Base-by-base conservation (phyloP, 345 rosid genomes). In the Eucalyptus rudis region DNA sequence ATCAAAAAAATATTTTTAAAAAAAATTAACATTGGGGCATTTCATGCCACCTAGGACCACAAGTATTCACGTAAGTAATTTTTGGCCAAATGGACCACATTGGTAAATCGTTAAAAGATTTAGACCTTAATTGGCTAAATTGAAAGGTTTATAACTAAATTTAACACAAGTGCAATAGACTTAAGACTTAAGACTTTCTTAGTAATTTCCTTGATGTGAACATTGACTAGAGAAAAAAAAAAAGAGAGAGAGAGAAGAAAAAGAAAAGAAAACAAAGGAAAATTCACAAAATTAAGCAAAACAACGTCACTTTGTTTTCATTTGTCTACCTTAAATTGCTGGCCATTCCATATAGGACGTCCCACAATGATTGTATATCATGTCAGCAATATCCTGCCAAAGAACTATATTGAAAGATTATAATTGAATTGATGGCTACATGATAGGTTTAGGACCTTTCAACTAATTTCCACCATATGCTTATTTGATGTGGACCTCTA, bases 341-440 rank as follows among this genome's bases (percentile, higher is more conserved):
- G 2, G 25, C 0, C 25, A 19, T 71, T 15, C 40, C 81, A 17
- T 20, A 1, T 36, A 5, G 22, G 3, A 19, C 2, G 1, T 3
- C 2, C 8, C 1, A 1, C 3, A 10, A 71, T 71, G 7, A 36
- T 6, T 5, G 4, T 24, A 5, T 6, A 10, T 20, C 13, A 36
- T 11, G 13, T 10, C 7, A 36, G 25, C 5, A 19, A 19, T 71
- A 19, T 71, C 1, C 8, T 2, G 1, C 1, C 1, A 71, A 68
- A 68, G 22, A 10, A 68, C 13, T 16, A 0, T 17, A 31, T 68
- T 68, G 2, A 64, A 64, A 29, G 33, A 64, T 64, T 36, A 76
- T 10, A 1, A 36, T 1, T 40, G 2, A 40, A 19, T 36, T 36
- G 27, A 76, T 1, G 12, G 25, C 2, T 24, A 0, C 7, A 20